Conservation (phyloP, 73 alveolate species). For the Paramecium bursaria region DNA sequence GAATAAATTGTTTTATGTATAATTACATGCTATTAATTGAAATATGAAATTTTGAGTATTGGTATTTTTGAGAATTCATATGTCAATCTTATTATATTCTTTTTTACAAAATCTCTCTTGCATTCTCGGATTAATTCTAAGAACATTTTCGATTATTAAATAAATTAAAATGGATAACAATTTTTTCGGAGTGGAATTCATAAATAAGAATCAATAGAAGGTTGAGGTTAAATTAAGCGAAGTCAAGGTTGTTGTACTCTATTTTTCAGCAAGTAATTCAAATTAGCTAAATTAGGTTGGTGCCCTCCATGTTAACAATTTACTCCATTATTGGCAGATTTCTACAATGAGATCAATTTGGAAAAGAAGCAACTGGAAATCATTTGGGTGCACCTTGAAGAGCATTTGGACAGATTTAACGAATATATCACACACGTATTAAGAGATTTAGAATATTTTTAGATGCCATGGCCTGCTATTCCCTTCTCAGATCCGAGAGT, state of each 20-base stretch:
- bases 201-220: conserved; percentile 12
- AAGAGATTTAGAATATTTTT: conserved; percentile 37
- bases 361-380: conserved; percentile 82
- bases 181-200: conserved; percentile 22
- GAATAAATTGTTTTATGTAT: too few species aligned
- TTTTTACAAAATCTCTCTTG: too few species aligned
- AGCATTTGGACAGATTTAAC: conserved; percentile 80
- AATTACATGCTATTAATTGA: too few species aligned
- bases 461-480: conserved; percentile 91
- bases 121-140: too few species aligned
- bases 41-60: too few species aligned
- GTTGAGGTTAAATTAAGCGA: conserved; percentile 33
- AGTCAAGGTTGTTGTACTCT: conserved; percentile 16
- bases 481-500: conserved; percentile 83
- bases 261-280: conserved; percentile 45
- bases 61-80: too few species aligned
- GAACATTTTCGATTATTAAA: too few species aligned
- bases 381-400: conserved; percentile 86
- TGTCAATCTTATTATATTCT: too few species aligned
- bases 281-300: conserved; percentile 62
- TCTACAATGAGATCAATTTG: conserved; percentile 86
- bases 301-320: conserved; percentile 92
- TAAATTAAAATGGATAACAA: conserved; percentile 31
- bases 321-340: conserved; percentile 86
- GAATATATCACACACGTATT: conserved; percentile 62